Evolutionary conservation across 1,284 basidiomycete species (phyloP).

Genomic region (Malassezia restricta): DNA sequence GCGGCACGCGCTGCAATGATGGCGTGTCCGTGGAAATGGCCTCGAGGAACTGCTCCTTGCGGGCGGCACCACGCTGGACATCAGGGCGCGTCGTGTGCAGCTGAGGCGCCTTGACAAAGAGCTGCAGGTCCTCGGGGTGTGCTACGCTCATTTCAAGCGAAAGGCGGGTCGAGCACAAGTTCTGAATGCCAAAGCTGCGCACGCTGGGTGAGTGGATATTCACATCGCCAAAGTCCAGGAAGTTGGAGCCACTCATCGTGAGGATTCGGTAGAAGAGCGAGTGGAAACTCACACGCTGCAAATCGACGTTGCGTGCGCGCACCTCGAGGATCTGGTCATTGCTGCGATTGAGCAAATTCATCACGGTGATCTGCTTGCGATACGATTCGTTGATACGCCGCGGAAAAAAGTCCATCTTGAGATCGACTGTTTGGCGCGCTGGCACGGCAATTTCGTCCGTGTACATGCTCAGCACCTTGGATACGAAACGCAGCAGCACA

Average conservation of each 20-base stretch:
- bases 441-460: conserved; percentile 50
- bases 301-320: conserved; percentile 49
- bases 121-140: conserved; percentile 50
- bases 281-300: conserved; percentile 50
- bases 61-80: conserved; percentile 27
- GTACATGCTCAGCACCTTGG: conserved; percentile 50
- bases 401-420: conserved; percentile 51
- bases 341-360: conserved; percentile 42
- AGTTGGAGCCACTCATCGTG: conserved; percentile 50
- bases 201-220: conserved; percentile 50
- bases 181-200: conserved; percentile 49
- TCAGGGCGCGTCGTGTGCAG: conserved; percentile 12
- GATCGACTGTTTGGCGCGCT: conserved; percentile 48
- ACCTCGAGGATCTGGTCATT: conserved; percentile 50
- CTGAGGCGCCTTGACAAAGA: conserved; percentile 46
- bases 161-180: conserved; percentile 47
- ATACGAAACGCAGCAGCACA: conserved; percentile 50
- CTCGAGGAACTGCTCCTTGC: conserved; percentile 51
- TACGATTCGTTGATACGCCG: conserved; percentile 50
- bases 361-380: conserved; percentile 51
- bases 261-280: conserved; percentile 52
- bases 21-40: conserved; percentile 47
- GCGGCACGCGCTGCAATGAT: background rate
- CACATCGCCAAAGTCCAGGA: conserved; percentile 51
- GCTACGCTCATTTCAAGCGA: conserved; percentile 49